phyloP scores from a whole-genome alignment of 345 rosid species.

The Viola odorata region DNA sequence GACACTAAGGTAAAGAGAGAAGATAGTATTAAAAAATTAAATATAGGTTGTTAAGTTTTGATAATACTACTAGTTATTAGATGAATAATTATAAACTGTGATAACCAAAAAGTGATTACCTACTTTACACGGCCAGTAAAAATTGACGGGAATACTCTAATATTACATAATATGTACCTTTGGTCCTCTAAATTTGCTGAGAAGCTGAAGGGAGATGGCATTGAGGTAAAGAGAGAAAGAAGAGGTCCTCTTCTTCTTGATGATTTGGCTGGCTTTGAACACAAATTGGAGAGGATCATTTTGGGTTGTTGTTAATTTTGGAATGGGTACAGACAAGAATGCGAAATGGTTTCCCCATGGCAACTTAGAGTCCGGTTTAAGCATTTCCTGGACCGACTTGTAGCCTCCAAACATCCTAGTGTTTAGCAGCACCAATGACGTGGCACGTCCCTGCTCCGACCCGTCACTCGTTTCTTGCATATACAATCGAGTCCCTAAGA shows the following conservation, averaged over 20 bases:
- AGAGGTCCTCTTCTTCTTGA: conserved; percentile 31
- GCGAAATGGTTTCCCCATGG: conserved; percentile 48
- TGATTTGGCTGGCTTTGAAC: conserved; percentile 20
- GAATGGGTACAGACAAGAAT: conserved; percentile 27
- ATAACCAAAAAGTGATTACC: too few relatives aligned
- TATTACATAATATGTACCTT: too few relatives aligned
- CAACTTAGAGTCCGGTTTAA: conserved; percentile 23
- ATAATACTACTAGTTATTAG: too few relatives aligned
- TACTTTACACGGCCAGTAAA: too few relatives aligned
- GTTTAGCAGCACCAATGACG: conserved; percentile 44
- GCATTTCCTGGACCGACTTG: conserved; percentile 43
- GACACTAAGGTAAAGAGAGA: conserved; percentile 20
- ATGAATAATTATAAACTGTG: too few relatives aligned
- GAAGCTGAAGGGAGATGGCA: conserved; percentile 19
- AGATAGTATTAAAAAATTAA: too few relatives aligned
- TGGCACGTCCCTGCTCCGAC: conserved; percentile 14
- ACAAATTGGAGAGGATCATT: conserved; percentile 34
- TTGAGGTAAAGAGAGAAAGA: conserved; percentile 19
- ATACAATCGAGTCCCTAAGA: conserved; percentile 42
- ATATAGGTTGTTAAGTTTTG: too few relatives aligned
- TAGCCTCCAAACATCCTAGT: conserved; percentile 37
- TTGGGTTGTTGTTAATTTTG: conserved; percentile 7
- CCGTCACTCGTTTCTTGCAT: conserved; percentile 27
- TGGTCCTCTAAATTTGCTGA: conserved; percentile 24
- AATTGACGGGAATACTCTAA: too few relatives aligned